A percentile compares a stretch with the other conserved stretches of the same genome.
phyloP scores from a whole-genome alignment of 805 yeast genomes.

The Zygotorulaspora chibaensis region DNA sequence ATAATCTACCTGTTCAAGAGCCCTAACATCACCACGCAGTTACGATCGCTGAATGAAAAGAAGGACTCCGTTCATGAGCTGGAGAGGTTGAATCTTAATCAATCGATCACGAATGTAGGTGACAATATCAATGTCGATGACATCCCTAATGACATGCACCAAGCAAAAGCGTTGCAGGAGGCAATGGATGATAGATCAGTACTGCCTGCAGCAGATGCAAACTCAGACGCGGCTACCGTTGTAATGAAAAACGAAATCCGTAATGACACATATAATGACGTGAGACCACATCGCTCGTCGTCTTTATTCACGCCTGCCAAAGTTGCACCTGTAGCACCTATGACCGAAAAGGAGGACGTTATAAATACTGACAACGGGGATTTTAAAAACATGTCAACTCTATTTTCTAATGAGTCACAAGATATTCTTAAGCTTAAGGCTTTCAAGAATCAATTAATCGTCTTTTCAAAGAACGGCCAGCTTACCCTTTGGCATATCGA shows the following conservation, averaged over 20 bases:
- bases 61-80: slow-evolving; percentile 24
- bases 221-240: slow-evolving; percentile 14
- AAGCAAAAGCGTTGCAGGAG: slow-evolving; percentile 4
- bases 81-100: slow-evolving; percentile 24
- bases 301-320: slow-evolving; percentile 12
- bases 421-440: slow-evolving; percentile 8
- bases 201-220: slow-evolving; percentile 1
- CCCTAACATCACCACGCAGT: slow-evolving; percentile 26
- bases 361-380: background rate
- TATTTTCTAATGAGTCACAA: slow-evolving; percentile 5
- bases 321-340: slow-evolving; percentile 5
- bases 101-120: background rate
- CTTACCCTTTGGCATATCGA: slow-evolving; percentile 17
- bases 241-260: slow-evolving; percentile 6
- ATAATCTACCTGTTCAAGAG: slow-evolving; percentile 33
- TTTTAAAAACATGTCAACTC: slow-evolving; percentile 4
- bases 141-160: slow-evolving; percentile 2
- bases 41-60: slow-evolving; percentile 23
- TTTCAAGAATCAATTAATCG: slow-evolving; percentile 8
- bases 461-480: slow-evolving; percentile 10
- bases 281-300: slow-evolving; percentile 15
- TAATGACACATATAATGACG: slow-evolving; percentile 1
- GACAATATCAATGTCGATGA: background rate
- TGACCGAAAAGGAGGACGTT: slow-evolving; percentile 1
- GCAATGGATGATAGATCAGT: slow-evolving; percentile 1